These are phyloP conservation scores for Stylonectria norvegica DNA, from an alignment of 2,329 filamentous ascomycete species.

Conservation along the genomic window DNA sequence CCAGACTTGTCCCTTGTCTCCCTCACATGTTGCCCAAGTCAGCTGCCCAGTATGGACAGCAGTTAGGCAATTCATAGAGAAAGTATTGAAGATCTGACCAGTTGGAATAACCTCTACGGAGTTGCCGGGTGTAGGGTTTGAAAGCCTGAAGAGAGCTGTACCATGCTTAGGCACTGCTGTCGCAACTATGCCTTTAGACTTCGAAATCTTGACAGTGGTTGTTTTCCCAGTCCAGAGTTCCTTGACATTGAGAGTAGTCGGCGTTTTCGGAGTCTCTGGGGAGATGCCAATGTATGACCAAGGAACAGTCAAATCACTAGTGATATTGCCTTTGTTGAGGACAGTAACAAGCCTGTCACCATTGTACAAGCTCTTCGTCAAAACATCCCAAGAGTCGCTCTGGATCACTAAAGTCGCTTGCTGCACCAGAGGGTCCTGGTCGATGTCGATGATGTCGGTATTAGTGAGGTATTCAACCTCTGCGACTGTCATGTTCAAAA, in stretches of 20 bases:
- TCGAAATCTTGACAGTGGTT: neutral
- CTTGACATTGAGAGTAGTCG: constrained; percentile 26
- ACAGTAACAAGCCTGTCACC: constrained; percentile 46
- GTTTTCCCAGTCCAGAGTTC: constrained; percentile 42
- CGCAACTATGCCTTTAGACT: constrained; percentile 22
- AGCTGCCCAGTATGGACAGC: constrained; percentile 26
- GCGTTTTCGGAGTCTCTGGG: constrained; percentile 24
- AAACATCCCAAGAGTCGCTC: constrained; percentile 40
- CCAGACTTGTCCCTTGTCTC: neutral
- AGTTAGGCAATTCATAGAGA: constrained; percentile 41
- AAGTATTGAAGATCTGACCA: constrained; percentile 49
- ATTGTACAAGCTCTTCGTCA: constrained; percentile 44
- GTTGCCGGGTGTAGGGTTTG: constrained; percentile 23
- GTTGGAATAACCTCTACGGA: constrained; percentile 33
- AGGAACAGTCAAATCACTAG: constrained; percentile 30
- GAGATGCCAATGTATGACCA: constrained; percentile 37
- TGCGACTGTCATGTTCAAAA: constrained; percentile 33
- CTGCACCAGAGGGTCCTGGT: constrained; percentile 41
- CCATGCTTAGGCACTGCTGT: constrained; percentile 36
- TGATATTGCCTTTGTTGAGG: constrained; percentile 39
- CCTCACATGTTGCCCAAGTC: constrained; percentile 31
- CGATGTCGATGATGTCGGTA: constrained; percentile 38
- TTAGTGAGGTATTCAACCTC: constrained; percentile 39
- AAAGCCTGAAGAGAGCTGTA: constrained; percentile 42
- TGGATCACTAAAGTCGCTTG: constrained; percentile 47